These are phyloP conservation scores for Starmerella stigmatis DNA, from an alignment of 805 yeast genomes.

Conservation along the genomic window DNA sequence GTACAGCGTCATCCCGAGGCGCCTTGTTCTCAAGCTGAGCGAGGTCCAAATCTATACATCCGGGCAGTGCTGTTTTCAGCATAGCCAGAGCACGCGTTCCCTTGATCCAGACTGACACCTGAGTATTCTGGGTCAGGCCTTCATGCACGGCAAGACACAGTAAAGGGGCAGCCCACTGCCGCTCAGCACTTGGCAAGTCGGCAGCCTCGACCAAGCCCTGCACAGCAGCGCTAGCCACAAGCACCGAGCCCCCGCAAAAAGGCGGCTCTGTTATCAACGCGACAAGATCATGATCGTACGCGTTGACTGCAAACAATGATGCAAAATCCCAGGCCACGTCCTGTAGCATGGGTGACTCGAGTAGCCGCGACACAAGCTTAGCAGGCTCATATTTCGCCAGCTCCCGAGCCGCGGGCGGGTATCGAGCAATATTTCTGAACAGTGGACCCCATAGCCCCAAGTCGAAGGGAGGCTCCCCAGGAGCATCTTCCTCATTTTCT, in stretches of 20 bases:
- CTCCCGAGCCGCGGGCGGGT: conserved; percentile 6
- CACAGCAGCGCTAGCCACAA: conserved; percentile 3
- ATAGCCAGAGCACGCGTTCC: conserved; percentile 17
- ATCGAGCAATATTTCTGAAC: conserved; percentile 18
- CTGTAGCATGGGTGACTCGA: not conserved
- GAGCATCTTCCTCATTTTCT: not conserved
- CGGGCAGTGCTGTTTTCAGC: conserved; percentile 2
- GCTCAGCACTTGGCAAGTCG: not conserved
- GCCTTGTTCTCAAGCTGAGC: not conserved
- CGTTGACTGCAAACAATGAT: conserved; percentile 1
- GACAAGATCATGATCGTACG: conserved; percentile 8
- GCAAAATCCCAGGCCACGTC: conserved; percentile 11
- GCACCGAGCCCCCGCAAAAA: conserved; percentile 3
- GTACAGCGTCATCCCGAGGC: conserved; percentile 6
- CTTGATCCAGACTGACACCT: conserved; percentile 11
- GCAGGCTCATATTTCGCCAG: conserved; percentile 6
- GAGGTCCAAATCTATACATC: not conserved
- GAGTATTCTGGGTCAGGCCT: not conserved
- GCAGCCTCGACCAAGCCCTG: not conserved
- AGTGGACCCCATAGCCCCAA: conserved; percentile 14
- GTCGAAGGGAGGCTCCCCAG: conserved; percentile 12
- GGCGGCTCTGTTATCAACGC: conserved; percentile 3
- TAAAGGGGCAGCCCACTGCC: conserved; percentile 2
- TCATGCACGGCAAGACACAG: not conserved
- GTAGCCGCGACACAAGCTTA: conserved; percentile 6